phyloP scores from a whole-genome alignment of 2,329 filamentous ascomycete species.

The Lachnellula cervina region DNA sequence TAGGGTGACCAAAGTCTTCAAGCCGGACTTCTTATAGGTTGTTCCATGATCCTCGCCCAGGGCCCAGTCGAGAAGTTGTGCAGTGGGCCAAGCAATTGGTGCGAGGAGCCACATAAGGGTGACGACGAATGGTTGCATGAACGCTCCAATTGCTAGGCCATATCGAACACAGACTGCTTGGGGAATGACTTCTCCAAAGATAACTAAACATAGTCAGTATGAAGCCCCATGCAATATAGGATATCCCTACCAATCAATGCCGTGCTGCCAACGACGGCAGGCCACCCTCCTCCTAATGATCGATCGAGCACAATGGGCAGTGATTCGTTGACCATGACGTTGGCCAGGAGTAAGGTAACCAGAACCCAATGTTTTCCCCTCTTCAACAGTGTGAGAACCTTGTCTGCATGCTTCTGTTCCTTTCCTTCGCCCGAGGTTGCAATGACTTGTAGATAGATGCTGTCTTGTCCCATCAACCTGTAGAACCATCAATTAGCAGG shows the following conservation, averaged over 20 bases:
- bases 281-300: conserved; percentile 89
- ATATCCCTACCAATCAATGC: conserved; percentile 73
- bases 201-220: conserved; percentile 56
- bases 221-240: not conserved
- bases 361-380: conserved; percentile 97
- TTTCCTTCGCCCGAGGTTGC: conserved; percentile 75
- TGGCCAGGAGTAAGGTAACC: conserved; percentile 87
- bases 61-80: conserved; percentile 88
- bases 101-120: conserved; percentile 87
- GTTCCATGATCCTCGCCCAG: conserved; percentile 94
- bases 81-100: conserved; percentile 88
- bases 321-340: conserved; percentile 97
- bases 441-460: conserved; percentile 95
- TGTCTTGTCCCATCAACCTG: conserved; percentile 61
- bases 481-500: conserved; percentile 7
- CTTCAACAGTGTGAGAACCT: conserved; percentile 73
- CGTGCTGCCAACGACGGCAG: conserved; percentile 89
- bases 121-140: conserved; percentile 84
- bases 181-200: conserved; percentile 94
- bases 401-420: conserved; percentile 81
- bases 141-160: conserved; percentile 89
- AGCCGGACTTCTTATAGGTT: conserved; percentile 93
- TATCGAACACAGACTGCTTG: conserved; percentile 96
- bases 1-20: conserved; percentile 93
- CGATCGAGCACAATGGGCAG: conserved; percentile 91